phyloP scores from a whole-genome alignment of 164 flowering plant species.

The Vitis cinerea region DNA sequence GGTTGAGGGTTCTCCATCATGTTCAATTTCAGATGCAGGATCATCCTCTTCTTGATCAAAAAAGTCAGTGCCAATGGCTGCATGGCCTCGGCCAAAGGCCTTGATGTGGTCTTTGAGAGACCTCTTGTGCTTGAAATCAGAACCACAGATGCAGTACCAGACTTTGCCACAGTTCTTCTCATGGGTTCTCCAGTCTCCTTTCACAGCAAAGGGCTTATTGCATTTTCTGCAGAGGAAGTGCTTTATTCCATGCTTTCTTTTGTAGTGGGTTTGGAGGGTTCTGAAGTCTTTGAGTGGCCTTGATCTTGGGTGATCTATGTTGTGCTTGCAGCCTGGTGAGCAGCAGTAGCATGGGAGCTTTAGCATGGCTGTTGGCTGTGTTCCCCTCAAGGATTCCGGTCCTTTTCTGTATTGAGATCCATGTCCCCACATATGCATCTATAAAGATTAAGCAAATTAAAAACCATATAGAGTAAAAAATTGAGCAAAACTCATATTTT shows the following conservation, averaged over 20 bases:
- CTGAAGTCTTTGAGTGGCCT: constrained; percentile 52
- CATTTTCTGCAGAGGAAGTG: constrained; percentile 52
- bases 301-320: constrained; percentile 49
- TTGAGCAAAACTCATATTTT: neutral
- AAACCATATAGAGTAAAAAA: neutral
- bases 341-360: constrained; percentile 55
- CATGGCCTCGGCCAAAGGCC: constrained; percentile 48
- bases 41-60: constrained; percentile 31
- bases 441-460: neutral
- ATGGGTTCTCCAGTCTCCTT: constrained; percentile 56
- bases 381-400: constrained; percentile 45
- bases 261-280: constrained; percentile 60
- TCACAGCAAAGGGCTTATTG: constrained; percentile 41
- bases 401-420: constrained; percentile 60
- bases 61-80: constrained; percentile 10
- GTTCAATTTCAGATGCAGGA: constrained; percentile 21
- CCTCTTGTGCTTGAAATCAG: constrained; percentile 55
- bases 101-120: constrained; percentile 45
- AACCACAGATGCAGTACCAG: constrained; percentile 51
- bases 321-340: constrained; percentile 46
- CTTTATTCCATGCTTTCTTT: constrained; percentile 50
- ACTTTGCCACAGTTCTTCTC: constrained; percentile 57
- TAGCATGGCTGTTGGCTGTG: constrained; percentile 47
- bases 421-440: constrained; percentile 74
- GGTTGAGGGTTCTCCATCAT: constrained; percentile 3